A percentile compares a stretch with the other conserved stretches of the same genome.
Conservation (phyloP, 805 yeast genomes). For the Teunomyces gatunensis region DNA sequence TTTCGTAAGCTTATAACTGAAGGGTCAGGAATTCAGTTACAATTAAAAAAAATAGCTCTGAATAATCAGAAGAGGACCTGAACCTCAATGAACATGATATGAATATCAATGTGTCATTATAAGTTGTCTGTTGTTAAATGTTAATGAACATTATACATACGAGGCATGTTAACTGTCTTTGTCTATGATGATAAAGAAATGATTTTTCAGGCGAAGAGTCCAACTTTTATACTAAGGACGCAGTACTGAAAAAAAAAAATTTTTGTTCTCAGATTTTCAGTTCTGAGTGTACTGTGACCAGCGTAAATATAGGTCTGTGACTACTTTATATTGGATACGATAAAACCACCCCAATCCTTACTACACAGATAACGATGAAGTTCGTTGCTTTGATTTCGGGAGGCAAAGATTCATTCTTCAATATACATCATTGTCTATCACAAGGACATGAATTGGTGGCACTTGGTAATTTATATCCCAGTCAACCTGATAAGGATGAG, state of each 20-base stretch:
- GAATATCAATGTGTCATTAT: conserved; percentile 2
- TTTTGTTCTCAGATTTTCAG: neutral
- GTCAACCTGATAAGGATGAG: conserved; percentile 46
- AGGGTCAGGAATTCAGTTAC: conserved; percentile 88
- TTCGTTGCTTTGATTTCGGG: conserved; percentile 92
- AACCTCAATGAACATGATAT: conserved; percentile 45
- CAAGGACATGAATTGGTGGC: conserved; percentile 86
- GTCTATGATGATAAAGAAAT: conserved; percentile 6
- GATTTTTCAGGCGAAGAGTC: neutral
- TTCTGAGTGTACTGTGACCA: neutral
- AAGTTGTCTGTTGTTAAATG: conserved; percentile 4
- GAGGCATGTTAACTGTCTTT: conserved; percentile 53
- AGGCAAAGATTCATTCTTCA: conserved; percentile 94
- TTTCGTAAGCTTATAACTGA: conserved; percentile 48
- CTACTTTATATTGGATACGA: neutral
- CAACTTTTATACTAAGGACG: neutral
- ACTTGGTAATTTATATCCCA: conserved; percentile 78
- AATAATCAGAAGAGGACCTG: conserved; percentile 59
- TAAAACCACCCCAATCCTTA: too few relatives aligned
- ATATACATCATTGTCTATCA: conserved; percentile 78
- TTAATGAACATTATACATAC: conserved; percentile 41
- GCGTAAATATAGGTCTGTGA: conserved; percentile 5
- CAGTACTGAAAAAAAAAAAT: conserved; percentile 5
- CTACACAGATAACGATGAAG: conserved; percentile 55
- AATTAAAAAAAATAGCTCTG: conserved; percentile 26